Conservation (phyloP, 495 filamentous ascomycete genomes). For the Umbilicaria muhlenbergii region DNA sequence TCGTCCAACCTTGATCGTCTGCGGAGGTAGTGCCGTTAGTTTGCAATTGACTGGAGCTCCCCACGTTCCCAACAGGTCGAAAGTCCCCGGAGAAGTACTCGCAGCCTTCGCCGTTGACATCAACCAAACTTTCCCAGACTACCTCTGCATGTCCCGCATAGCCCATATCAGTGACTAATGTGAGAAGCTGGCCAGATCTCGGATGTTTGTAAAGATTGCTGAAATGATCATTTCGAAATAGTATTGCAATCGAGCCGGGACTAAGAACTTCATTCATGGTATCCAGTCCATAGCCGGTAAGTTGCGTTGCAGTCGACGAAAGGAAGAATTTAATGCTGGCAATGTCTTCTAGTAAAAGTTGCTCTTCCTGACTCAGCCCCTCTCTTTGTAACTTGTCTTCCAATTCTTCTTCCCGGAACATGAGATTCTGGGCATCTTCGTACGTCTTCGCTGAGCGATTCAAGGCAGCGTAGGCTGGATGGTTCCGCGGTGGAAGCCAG, state of each 20-base stretch:
- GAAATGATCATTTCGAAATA: conserved; percentile 97
- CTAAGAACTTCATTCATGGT: conserved; percentile 46
- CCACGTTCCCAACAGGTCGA: conserved; percentile 51
- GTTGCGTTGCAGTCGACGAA: conserved; percentile 61
- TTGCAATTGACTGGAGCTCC: conserved; percentile 5
- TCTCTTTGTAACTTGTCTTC: conserved; percentile 55
- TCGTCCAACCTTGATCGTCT: conserved; percentile 30
- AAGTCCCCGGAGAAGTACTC: conserved; percentile 89
- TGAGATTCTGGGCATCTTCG: conserved; percentile 77
- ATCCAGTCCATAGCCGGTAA: conserved; percentile 67
- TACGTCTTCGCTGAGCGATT: conserved; percentile 59
- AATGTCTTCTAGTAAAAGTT: conserved; percentile 62
- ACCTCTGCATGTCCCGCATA: conserved; percentile 81
- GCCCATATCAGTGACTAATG: conserved; percentile 81
- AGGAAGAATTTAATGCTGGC: conserved; percentile 69
- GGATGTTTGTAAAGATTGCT: conserved; percentile 78
- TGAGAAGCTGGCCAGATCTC: conserved; percentile 49
- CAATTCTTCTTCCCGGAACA: conserved; percentile 76
- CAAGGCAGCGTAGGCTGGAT: conserved; percentile 49
- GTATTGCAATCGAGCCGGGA: conserved; percentile 66
- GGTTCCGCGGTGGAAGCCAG: conserved; percentile 60
- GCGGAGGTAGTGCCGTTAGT: not conserved
- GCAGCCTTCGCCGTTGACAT: conserved; percentile 67
- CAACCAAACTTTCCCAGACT: conserved; percentile 87
- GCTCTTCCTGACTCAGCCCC: conserved; percentile 42